Percentiles rank a stretch among this genome's conserved stretches.
These are phyloP conservation scores for Drechslera avenae DNA, from an alignment of 2,329 filamentous ascomycete species.

Conservation along the genomic window DNA sequence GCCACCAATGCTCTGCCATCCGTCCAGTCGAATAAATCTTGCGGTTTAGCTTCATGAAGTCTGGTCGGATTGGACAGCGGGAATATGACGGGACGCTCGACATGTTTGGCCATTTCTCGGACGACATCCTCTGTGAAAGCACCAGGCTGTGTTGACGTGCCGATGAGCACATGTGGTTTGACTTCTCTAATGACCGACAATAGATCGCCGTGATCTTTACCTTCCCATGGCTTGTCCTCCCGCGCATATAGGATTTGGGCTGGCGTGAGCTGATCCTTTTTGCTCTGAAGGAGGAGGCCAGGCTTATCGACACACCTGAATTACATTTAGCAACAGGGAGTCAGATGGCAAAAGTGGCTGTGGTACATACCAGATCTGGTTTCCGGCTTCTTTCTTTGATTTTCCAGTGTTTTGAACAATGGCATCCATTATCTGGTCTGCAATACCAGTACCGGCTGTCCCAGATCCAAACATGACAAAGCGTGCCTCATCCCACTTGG, in stretches of 20 bases:
- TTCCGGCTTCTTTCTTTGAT: constrained; percentile 72
- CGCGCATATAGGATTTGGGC: constrained; percentile 73
- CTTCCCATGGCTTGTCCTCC: constrained; percentile 66
- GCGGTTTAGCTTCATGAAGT: constrained; percentile 79
- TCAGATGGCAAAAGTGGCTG: too few relatives aligned
- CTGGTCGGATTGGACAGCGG: constrained; percentile 85
- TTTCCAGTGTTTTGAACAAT: constrained; percentile 72
- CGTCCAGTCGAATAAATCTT: constrained; percentile 79
- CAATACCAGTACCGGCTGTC: constrained; percentile 82
- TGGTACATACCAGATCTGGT: constrained; percentile 72
- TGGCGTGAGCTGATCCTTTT: constrained; percentile 64
- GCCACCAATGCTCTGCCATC: constrained; percentile 77
- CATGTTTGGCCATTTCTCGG: constrained; percentile 74
- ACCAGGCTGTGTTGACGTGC: constrained; percentile 78
- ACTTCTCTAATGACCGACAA: constrained; percentile 70
- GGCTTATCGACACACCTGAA: constrained; percentile 78
- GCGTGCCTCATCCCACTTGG: constrained; percentile 70
- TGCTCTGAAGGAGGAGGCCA: constrained; percentile 71
- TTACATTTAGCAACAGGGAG: constrained; percentile 12
- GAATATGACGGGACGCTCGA: constrained; percentile 81
- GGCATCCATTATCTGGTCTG: constrained; percentile 80
- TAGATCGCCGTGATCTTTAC: constrained; percentile 62
- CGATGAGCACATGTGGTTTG: constrained; percentile 80
- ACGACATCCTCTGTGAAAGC: constrained; percentile 78
- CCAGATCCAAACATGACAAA: constrained; percentile 81